Conservation (phyloP, 768 basidiomycete genomes). For the Rhodotorula paludigena region DNA sequence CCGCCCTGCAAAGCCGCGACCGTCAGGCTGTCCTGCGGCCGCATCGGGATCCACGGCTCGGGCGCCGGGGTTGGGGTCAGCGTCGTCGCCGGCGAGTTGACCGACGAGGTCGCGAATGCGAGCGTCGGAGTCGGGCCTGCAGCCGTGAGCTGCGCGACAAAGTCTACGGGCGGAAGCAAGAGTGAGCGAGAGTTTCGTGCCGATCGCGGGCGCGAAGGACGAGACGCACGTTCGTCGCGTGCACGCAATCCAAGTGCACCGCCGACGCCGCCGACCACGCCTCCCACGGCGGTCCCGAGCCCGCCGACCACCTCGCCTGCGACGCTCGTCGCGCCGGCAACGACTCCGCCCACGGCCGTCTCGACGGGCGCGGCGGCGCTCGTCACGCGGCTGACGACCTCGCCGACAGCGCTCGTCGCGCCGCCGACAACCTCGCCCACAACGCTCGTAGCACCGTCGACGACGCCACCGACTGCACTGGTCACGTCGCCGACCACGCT, state of each 20-base stretch:
- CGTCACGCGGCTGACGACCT: not conserved
- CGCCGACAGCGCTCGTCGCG: not conserved
- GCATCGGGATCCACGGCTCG: not conserved
- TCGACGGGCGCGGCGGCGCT: not conserved
- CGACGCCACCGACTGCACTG: not conserved
- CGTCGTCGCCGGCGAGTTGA: not conserved
- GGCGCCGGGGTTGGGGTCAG: conserved; percentile 2
- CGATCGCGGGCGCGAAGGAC: not conserved
- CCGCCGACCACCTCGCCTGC: conserved; percentile 6
- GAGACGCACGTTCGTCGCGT: conserved; percentile 6
- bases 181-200: not conserved
- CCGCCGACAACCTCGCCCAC: conserved; percentile 3
- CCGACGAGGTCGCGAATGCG: not conserved
- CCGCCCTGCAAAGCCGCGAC: conserved; percentile 14
- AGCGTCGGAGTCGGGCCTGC: not conserved
- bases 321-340: not conserved
- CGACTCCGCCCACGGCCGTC: not conserved
- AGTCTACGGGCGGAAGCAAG: not conserved
- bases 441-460: not conserved
- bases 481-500: not conserved
- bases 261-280: not conserved
- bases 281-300: not conserved
- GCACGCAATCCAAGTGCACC: conserved; percentile 2
- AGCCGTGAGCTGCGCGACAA: not conserved
- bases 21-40: conserved; percentile 6